Conservation (phyloP, 371 early-diverging fungal species). For the Batkoa obscura region DNA sequence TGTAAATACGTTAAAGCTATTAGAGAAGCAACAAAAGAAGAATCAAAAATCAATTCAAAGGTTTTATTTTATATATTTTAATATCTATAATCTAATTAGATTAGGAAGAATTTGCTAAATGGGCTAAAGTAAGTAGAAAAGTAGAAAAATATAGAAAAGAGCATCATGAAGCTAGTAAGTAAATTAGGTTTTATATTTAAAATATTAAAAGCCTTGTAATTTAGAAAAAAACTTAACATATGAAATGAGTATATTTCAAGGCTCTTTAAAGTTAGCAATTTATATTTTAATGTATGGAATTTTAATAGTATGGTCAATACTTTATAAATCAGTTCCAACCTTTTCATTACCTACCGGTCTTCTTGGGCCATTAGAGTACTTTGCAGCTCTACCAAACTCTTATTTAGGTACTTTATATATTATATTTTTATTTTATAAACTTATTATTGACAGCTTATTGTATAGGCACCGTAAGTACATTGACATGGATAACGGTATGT, state of each 20-base stretch:
- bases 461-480: neutral
- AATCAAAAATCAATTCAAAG: neutral
- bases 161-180: neutral
- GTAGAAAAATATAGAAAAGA: neutral
- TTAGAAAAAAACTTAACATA: neutral
- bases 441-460: neutral
- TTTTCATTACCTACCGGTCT: neutral
- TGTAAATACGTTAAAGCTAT: neutral
- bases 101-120: slow-evolving; percentile 1
- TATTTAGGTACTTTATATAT: slow-evolving; percentile 2
- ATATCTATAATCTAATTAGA: neutral
- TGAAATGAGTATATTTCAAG: neutral
- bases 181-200: neutral
- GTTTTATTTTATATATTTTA: neutral
- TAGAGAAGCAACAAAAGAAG: neutral
- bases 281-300: neutral
- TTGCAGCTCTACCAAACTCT: neutral
- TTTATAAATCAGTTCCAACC: neutral
- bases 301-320: neutral
- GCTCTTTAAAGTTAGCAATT: neutral
- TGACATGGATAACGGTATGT: neutral
- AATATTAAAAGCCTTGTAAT: neutral
- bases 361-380: neutral
- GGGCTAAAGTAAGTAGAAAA: neutral
- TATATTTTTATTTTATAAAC: neutral